These are phyloP conservation scores for Cordyceps tenuipes DNA, from an alignment of 2,329 filamentous ascomycete genomes.

Conservation along the genomic window DNA sequence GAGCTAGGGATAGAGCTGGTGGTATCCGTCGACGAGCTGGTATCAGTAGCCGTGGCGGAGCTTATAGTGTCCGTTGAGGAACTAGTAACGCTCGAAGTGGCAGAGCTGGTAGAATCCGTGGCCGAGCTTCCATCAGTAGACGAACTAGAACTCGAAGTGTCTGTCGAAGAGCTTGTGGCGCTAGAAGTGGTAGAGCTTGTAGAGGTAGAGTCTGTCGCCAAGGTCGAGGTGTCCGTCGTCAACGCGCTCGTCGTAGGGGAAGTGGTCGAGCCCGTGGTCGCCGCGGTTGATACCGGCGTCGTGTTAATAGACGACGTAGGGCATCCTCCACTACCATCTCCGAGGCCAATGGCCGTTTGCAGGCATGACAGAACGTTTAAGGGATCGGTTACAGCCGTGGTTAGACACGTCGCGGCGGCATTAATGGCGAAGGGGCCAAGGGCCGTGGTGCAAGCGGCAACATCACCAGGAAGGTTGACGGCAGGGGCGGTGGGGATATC, in stretches of 20 bases:
- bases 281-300: too few relatives aligned
- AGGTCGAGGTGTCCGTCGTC: too few relatives aligned
- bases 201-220: too few relatives aligned
- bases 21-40: neutral
- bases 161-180: too few relatives aligned
- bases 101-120: too few relatives aligned
- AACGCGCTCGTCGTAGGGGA: too few relatives aligned
- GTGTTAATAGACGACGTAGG: neutral
- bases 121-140: too few relatives aligned
- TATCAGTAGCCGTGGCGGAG: neutral
- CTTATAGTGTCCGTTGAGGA: neutral
- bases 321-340: neutral
- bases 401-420: neutral
- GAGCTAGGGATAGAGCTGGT: too few relatives aligned
- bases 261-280: too few relatives aligned
- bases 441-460: neutral
- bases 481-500: neutral
- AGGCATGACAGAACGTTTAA: neutral
- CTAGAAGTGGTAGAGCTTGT: too few relatives aligned
- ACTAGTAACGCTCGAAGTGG: neutral
- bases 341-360: neutral
- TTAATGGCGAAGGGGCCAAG: conserved; percentile 1
- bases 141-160: too few relatives aligned
- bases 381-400: neutral
- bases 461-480: neutral